These are phyloP conservation scores for Nakataea oryzae DNA, from an alignment of 2,329 filamentous ascomycete genomes.

Conservation along the genomic window DNA sequence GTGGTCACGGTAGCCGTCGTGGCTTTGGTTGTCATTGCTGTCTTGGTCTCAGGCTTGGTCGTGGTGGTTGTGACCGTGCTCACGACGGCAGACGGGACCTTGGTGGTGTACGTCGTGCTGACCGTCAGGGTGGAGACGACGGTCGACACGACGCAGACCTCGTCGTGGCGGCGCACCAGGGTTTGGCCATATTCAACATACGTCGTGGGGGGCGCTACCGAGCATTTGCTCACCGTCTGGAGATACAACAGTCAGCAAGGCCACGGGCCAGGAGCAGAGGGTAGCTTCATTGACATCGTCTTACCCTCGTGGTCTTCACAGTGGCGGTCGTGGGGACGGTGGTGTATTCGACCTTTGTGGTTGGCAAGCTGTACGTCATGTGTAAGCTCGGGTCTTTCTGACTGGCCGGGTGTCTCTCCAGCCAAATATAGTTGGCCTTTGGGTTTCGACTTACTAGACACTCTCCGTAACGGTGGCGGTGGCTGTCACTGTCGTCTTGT, in stretches of 20 bases:
- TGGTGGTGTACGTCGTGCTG: not conserved
- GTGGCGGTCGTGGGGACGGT: not conserved
- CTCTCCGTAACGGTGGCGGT: not conserved
- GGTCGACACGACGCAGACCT: not conserved
- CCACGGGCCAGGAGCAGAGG: not conserved
- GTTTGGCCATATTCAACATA: not conserved
- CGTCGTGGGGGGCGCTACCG: not conserved
- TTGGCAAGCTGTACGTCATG: not conserved
- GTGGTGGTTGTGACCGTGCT: too few species aligned
- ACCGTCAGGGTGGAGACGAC: not conserved
- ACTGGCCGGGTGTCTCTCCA: too few species aligned
- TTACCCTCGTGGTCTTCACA: not conserved
- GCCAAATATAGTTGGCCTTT: too few species aligned
- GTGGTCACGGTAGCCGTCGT: conserved; percentile 1
- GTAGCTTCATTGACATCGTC: not conserved
- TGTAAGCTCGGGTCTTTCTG: not conserved
- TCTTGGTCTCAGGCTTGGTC: not conserved
- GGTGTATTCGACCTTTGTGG: not conserved
- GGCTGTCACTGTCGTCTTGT: not conserved
- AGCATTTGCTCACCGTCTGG: not conserved
- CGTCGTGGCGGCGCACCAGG: not conserved
- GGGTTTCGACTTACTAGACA: not conserved
- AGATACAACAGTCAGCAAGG: not conserved
- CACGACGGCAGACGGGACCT: not conserved
- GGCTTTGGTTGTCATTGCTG: conserved; percentile 2